Base-by-base conservation (phyloP, 2,329 filamentous ascomycete species). In the Ophiostoma fasciatum region DNA sequence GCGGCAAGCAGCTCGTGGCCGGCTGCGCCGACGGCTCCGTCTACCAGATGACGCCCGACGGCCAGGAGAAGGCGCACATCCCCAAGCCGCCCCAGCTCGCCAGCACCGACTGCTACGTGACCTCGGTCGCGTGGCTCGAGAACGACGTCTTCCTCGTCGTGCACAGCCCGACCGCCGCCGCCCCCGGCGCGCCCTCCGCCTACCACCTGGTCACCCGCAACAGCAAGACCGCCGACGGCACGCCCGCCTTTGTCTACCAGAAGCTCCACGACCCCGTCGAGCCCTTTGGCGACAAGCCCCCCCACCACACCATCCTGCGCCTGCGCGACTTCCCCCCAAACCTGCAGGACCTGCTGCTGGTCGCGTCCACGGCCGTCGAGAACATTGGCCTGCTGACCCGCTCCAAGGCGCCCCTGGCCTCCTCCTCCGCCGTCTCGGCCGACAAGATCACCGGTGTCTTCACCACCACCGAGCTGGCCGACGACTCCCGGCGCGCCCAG, bases 1-100 rank as follows among this genome's bases (percentile, higher is more conserved):
- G 78, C 52, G 90, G 90, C 31, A 98, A 94, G 54, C 88, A 96
- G 53, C 64, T 98, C 29, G 78, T 93, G 30, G 87, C 83, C 46
- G 90, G 92, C 13, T 64, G 90, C 47, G 75, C 67, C 7, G 74
- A 94, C 56, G 90, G 90, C 39, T 77, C 75, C 11, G 76, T 80
- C 35, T 70, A 71, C 38, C 87, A 94, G 54, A 78, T 96, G 71
- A 84, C 82, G 7, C 82, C 81, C 0, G 73, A 83, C 47, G 88
- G 88, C 31, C 69, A 69, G 28, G 66, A 71, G 20, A 90, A 88
- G 58, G 85, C 69, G 25, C 67, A 77, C 35, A 82, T 98, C 31
- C 84, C 87, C 18, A 73, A 74, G 40, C 83, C 88, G 3, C 75
- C 82, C 6, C 67, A 67, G 39, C 49, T 90, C 7, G 66, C 22